Evolutionary conservation across 129 eudicot species (phyloP), one percentile per base, ranked within the genome.

Genomic region (Flaveria trinervia): DNA sequence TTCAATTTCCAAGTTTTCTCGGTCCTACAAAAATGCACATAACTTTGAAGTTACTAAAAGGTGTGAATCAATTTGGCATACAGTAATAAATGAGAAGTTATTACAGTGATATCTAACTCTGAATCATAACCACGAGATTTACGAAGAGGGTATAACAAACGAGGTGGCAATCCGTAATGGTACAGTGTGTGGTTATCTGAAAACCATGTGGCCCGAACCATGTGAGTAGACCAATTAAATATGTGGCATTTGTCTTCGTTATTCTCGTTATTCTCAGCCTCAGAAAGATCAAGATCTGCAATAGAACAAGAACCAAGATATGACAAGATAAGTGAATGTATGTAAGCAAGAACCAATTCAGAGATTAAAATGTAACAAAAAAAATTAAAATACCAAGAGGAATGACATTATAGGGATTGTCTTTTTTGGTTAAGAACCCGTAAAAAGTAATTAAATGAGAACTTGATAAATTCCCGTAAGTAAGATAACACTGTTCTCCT

Each of bases 121-220:
- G 62, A 52, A 10, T 44, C 20, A 23, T 74, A 61, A 74, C 18
- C 76, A 69, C 75, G 85, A 69, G 92, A 86, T 73, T 73, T 65
- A 45, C 97, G 89, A 39, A 91, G 88, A 75, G 81, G 68, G 46
- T 86, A 77, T 65, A 94, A 70, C 84, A 94, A 78, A 64, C 92
- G 89, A 74, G 79, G 14, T 65, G 98, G 98, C 74, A 94, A 78
- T 33, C 98, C 96, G 68, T 94, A 94, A 75, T 91, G 81, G 70
- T 85, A 87, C 59, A 89, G 83, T 50, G 75, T 90, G 33, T 86
- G 89, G 73, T 89, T 84, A 75, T 84, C 81, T 17, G 98, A 84
- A 72, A 91, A 75, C 96, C 97, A 94, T 44, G 98, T 94, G 46
- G 93, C 97, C 68, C 97, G 89, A 25, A 91, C 88, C 98, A 91